Evolutionary conservation across 2,329 filamentous ascomycete genomes (phyloP).

Genomic region (Alternaria sp.): DNA sequence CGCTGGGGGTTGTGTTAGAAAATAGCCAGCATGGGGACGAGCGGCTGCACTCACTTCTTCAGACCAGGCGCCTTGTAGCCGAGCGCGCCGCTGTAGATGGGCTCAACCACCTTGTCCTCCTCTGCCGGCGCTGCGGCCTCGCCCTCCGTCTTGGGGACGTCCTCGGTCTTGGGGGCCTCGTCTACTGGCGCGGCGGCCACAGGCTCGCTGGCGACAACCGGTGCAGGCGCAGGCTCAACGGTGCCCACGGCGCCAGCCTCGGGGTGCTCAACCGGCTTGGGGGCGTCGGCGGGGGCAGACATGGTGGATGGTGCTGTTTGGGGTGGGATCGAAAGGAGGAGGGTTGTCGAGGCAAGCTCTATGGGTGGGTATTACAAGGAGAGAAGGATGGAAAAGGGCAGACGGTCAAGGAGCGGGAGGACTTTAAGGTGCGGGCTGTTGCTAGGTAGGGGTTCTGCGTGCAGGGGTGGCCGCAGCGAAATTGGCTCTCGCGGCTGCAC

Average conservation of each 20-base stretch:
- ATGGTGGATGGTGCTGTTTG: constrained; percentile 57
- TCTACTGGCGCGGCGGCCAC: constrained; percentile 54
- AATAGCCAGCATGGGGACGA: neutral
- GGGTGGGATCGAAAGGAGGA: constrained; percentile 28
- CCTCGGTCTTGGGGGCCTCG: constrained; percentile 55
- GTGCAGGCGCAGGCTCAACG: constrained; percentile 48
- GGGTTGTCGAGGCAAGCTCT: constrained; percentile 34
- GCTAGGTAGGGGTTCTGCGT: constrained; percentile 41
- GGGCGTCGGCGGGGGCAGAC: constrained; percentile 71
- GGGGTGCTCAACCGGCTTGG: constrained; percentile 69
- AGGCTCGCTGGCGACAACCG: constrained; percentile 45
- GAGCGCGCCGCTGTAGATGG: constrained; percentile 82
- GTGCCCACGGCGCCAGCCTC: constrained; percentile 48
- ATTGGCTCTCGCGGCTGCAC: constrained; percentile 46
- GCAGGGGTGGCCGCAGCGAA: constrained; percentile 45
- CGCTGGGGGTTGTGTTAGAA: constrained; percentile 62
- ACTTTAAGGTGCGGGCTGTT: constrained; percentile 51
- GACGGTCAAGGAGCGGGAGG: constrained; percentile 41
- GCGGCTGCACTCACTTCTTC: constrained; percentile 76
- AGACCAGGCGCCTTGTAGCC: constrained; percentile 90
- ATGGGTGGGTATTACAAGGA: constrained; percentile 47
- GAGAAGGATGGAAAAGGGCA: constrained; percentile 41
- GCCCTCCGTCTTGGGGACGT: constrained; percentile 49
- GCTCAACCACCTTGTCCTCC: constrained; percentile 63
- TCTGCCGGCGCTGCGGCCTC: constrained; percentile 45